Conservation (phyloP, 371 early-diverging fungal species). For the Massospora cicadina region DNA sequence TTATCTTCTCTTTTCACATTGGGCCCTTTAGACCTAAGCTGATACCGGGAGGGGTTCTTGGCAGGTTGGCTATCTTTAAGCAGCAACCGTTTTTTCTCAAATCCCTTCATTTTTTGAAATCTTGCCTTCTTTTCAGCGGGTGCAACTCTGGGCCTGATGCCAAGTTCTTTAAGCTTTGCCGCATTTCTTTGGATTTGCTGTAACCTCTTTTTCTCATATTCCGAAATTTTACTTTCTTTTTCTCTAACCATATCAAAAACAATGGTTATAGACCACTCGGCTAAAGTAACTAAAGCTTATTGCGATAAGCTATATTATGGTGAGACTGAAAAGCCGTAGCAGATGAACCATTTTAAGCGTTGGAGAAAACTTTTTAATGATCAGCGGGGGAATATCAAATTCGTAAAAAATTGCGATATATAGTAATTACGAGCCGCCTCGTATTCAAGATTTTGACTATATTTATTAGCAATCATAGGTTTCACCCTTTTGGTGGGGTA, state of each 20-base stretch:
- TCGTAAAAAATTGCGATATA: too few relatives aligned
- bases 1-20: neutral
- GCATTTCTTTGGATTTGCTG: slow-evolving; percentile 9
- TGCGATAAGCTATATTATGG: too few relatives aligned
- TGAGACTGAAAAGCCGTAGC: too few relatives aligned
- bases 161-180: slow-evolving; percentile 9
- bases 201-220: slow-evolving; percentile 11
- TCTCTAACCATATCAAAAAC: neutral
- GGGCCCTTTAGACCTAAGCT: neutral
- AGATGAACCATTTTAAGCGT: too few relatives aligned
- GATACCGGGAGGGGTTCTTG: neutral
- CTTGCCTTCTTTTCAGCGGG: neutral
- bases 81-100: neutral
- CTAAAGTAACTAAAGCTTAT: too few relatives aligned
- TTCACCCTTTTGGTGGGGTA: too few relatives aligned
- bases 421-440: too few relatives aligned
- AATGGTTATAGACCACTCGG: too few relatives aligned
- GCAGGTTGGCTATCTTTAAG: neutral
- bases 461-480: too few relatives aligned
- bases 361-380: too few relatives aligned
- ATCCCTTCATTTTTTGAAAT: neutral
- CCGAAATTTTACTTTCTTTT: neutral
- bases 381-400: too few relatives aligned
- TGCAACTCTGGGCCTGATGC: slow-evolving; percentile 1
- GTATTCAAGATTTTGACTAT: too few relatives aligned